Percentiles rank a stretch among this genome's conserved stretches.
Conservation (phyloP, 495 filamentous ascomycete genomes). For the Pseudomonodictys pantanalensis region DNA sequence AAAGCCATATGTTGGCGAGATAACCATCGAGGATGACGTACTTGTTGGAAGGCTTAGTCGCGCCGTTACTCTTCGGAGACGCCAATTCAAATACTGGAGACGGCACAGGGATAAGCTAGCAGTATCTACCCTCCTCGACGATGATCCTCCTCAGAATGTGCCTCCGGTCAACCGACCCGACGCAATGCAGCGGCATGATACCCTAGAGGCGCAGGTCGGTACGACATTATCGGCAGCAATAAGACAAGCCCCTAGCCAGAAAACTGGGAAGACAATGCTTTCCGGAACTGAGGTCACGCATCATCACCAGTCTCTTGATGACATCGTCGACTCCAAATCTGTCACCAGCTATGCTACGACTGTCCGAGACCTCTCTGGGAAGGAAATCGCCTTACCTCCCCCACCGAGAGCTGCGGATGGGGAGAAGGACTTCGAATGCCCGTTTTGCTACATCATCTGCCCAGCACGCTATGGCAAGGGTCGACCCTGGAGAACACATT, state of each 20-base stretch:
- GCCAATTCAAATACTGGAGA: constrained; percentile 33
- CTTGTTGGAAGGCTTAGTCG: constrained; percentile 24
- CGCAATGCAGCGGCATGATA: constrained; percentile 1
- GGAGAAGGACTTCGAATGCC: constrained; percentile 34
- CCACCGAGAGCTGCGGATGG: constrained; percentile 28
- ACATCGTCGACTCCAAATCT: constrained; percentile 23
- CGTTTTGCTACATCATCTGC: constrained; percentile 33
- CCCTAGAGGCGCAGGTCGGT: constrained; percentile 7
- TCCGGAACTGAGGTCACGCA: constrained; percentile 31
- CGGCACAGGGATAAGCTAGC: constrained; percentile 32
- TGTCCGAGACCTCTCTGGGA: constrained; percentile 18
- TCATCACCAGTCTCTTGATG: constrained; percentile 31
- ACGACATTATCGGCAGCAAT: background rate
- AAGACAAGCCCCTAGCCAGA: constrained; percentile 16
- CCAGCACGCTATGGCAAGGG: constrained; percentile 31
- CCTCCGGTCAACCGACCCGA: background rate
- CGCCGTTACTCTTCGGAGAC: constrained; percentile 29
- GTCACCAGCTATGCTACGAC: constrained; percentile 33
- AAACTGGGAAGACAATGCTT: constrained; percentile 21
- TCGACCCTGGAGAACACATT: constrained; percentile 28
- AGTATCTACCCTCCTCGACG: constrained; percentile 2
- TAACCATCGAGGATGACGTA: constrained; percentile 3
- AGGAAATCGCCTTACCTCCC: constrained; percentile 24
- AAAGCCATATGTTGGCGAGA: background rate
- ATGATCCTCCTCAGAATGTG: background rate